Evolutionary conservation across 768 basidiomycete genomes (phyloP), one percentile per base, ranked within the genome.

Genomic region (Coprinopsis marcescibilis): DNA sequence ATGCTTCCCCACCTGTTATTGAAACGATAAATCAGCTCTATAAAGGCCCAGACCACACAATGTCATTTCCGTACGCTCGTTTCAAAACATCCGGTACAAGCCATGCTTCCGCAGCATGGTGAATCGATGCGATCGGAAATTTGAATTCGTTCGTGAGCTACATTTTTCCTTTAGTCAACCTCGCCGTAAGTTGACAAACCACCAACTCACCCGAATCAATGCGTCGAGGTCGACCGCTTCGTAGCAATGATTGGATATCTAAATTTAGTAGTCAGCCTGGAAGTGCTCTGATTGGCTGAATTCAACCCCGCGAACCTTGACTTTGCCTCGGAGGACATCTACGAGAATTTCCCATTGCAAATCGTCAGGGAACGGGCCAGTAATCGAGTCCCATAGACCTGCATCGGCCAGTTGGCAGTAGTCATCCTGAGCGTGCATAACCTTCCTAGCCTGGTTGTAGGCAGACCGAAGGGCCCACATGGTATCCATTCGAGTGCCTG

Each of bases 91-190:
- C 79, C 1, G 92, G 89, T 19, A 93, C 85, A n/a, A 96, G 75
- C 65, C 89, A 96, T 1, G 90, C 80, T 61, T 95, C 91, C 45
- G 89, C 83, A 6, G 91, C 93, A 58, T 89, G 85, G 57, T 93
- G 89, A 58, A 93, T 81, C 4, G 88, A 84, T 4, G 85, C 78
- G 23, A 93, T 72, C 1, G 80, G 75, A 58, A 91, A 92, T 55
- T 89, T 68, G 71, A 94, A 97, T 64, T 96, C 93, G 59, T 95
- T 89, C 27, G 89, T 81, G 41, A 96, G 72, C 80, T 92, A 13
- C 7, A 19, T 17, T 17, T 27, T 25, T 34, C 41, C 29, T 15
- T 13, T 25, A 11, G 19, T 24, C n/a, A 32, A 49, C 24, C 12
- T 15, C 21, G n/a, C 14, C 3, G 23, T 17, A 17, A 34, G 45